These are phyloP conservation scores for Verruconis gallopava DNA, from an alignment of 2,329 filamentous ascomycete species.

Conservation along the genomic window DNA sequence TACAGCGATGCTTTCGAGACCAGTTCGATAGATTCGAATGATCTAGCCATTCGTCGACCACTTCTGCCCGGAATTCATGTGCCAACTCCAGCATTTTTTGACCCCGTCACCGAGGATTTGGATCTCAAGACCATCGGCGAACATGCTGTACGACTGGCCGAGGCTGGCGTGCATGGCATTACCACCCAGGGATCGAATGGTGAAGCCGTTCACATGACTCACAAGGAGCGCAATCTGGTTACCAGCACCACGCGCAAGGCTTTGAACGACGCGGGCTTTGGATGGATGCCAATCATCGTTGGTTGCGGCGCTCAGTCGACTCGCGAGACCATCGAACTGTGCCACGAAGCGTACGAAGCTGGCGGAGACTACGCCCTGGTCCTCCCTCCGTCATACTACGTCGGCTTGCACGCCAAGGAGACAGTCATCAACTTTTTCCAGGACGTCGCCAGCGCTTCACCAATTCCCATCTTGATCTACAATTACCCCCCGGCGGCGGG, in stretches of 20 bases:
- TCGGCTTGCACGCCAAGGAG: constrained; percentile 48
- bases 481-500: constrained; percentile 54
- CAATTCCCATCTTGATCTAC: constrained; percentile 55
- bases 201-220: constrained; percentile 66
- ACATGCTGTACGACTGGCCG: constrained; percentile 54
- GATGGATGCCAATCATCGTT: constrained; percentile 57
- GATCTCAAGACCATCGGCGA: constrained; percentile 27
- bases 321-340: constrained; percentile 57
- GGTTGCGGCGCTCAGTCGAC: constrained; percentile 64
- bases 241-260: constrained; percentile 57
- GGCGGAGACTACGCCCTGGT: constrained; percentile 67
- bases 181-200: constrained; percentile 73
- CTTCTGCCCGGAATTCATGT: constrained; percentile 31
- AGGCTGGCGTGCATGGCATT: constrained; percentile 58
- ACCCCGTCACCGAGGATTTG: constrained; percentile 27
- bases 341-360: constrained; percentile 51
- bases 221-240: constrained; percentile 54
- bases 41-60: constrained; percentile 22
- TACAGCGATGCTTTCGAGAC: constrained; percentile 24
- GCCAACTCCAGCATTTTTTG: constrained; percentile 32
- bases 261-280: constrained; percentile 52
- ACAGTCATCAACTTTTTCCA: constrained; percentile 52
- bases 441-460: constrained; percentile 48
- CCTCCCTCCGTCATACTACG: constrained; percentile 66
- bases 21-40: constrained; percentile 24